Base-by-base conservation (phyloP, 2,329 filamentous ascomycete genomes). In the Myriosclerotinia duriaeana region DNA sequence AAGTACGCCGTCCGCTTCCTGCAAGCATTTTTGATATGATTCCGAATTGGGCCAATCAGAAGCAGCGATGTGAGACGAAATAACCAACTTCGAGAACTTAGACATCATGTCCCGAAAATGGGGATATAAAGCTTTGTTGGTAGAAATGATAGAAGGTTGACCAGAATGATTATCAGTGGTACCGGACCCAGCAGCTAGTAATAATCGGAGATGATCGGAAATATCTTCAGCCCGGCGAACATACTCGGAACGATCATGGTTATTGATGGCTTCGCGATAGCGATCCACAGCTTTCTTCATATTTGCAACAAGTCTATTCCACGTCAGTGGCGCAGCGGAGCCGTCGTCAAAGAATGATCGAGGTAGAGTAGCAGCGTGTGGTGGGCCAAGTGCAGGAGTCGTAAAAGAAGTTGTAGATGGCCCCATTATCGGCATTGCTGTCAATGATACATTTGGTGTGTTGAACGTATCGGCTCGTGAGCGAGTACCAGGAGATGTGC, bases 21-120 rank as follows among this genome's bases (percentile, higher is more conserved):
- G 92, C 71, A 98, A 79, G 75, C 95, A 99, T 77, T 99, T 99
- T 65, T 95, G 89, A 69, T 94, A 91, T 0, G 94, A 96, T 78
- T 99, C 95, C 20, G 92, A 89, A 65, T 94, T 93, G 11, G 94
- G 93, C 87, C 93, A 98, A 79, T 99, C 95, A 44, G 94, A 92
- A 7, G 94, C 93, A 50, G 95, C 95, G 76, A 99, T 97, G 76
- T 99, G 95, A 17, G 95, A 98, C 3, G 95, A 99, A 59, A 99
- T 89, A 54, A 99, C 95, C 12, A 99, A 84, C 78, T 99, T 99
- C n/a, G 95, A 98, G 78, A 99, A 99, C 74, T 96, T 93, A 54
- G 95, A 98, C 95, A 99, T 99, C 89, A 98, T 98, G 76, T 98
- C 95, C 64, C 95, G 85, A 79, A 99, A 99, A 78, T 98, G 93